These are phyloP conservation scores for Fusarium oxysporum DNA, from an alignment of 2,329 filamentous ascomycete species.

Conservation along the genomic window DNA sequence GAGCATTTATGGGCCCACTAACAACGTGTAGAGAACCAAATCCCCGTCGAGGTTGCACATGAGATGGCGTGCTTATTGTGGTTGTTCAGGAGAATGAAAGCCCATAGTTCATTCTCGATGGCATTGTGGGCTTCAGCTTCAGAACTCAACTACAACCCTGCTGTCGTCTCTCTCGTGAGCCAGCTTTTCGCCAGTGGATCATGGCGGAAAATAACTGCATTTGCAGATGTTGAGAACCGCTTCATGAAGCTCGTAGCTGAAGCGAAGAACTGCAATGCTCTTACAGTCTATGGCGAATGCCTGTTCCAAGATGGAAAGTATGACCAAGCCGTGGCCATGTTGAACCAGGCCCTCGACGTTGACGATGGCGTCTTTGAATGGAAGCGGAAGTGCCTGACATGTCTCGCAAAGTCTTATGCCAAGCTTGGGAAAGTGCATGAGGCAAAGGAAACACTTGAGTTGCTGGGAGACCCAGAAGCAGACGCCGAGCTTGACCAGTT, in stretches of 20 bases:
- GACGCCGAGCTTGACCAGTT: constrained; percentile 45
- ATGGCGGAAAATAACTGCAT: constrained; percentile 34
- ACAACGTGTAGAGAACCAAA: constrained; percentile 30
- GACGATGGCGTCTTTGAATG: constrained; percentile 42
- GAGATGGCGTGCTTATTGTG: constrained; percentile 47
- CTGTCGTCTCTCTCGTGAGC: constrained; percentile 47
- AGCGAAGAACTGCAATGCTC: constrained; percentile 51
- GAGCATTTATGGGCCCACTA: not conserved
- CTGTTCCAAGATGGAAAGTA: constrained; percentile 43
- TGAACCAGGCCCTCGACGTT: constrained; percentile 44
- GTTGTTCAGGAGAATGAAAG: not conserved
- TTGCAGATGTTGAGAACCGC: constrained; percentile 40
- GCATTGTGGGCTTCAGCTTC: constrained; percentile 50
- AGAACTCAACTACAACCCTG: constrained; percentile 44
- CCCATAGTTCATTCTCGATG: constrained; percentile 26
- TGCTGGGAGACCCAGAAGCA: constrained; percentile 42
- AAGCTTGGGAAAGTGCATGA: constrained; percentile 39
- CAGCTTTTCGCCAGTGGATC: constrained; percentile 34
- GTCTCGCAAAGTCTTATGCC: constrained; percentile 42
- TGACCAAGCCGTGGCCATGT: constrained; percentile 32
- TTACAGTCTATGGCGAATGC: constrained; percentile 50
- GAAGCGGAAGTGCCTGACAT: constrained; percentile 43
- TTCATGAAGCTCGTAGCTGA: constrained; percentile 48
- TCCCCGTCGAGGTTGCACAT: constrained; percentile 41
- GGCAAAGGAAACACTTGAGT: constrained; percentile 41